These are phyloP conservation scores for Recurvomyces mirabilis DNA, from an alignment of 495 filamentous ascomycete species.

Conservation along the genomic window DNA sequence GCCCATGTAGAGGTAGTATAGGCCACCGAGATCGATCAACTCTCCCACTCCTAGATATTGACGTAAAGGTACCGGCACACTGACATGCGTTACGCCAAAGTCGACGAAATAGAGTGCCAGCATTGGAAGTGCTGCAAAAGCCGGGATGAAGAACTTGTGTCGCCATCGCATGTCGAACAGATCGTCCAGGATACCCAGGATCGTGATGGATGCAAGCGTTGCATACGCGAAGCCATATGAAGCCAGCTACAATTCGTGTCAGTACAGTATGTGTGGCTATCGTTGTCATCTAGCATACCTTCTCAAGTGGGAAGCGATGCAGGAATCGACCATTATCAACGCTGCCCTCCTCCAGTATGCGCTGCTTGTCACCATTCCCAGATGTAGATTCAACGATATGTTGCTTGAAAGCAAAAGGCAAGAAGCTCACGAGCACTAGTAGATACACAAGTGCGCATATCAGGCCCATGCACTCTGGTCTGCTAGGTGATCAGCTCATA, in stretches of 20 bases:
- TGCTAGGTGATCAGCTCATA: constrained; percentile 27
- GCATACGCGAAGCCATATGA: constrained; percentile 91
- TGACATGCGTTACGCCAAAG: constrained; percentile 90
- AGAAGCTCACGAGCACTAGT: constrained; percentile 74
- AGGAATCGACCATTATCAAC: constrained; percentile 68
- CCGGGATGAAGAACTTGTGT: constrained; percentile 95
- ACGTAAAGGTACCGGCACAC: constrained; percentile 74
- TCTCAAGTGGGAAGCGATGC: constrained; percentile 87
- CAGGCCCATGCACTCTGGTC: constrained; percentile 95
- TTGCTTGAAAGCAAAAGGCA: constrained; percentile 95
- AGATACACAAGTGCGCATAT: constrained; percentile 90
- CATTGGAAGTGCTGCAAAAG: constrained; percentile 85
- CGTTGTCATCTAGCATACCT: constrained; percentile 42
- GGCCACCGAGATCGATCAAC: constrained; percentile 73
- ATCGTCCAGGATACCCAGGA: constrained; percentile 91
- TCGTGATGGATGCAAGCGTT: constrained; percentile 75
- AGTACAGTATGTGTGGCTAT: neutral
- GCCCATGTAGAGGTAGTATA: constrained; percentile 97
- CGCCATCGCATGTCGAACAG: constrained; percentile 97
- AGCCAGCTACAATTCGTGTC: constrained; percentile 50
- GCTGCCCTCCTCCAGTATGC: constrained; percentile 53
- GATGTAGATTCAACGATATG: constrained; percentile 95
- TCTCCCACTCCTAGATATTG: constrained; percentile 71
- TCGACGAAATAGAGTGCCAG: constrained; percentile 97
- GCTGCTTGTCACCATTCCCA: constrained; percentile 82